These are phyloP conservation scores for Calonectria pteridis DNA, from an alignment of 2,329 filamentous ascomycete species.

Conservation along the genomic window DNA sequence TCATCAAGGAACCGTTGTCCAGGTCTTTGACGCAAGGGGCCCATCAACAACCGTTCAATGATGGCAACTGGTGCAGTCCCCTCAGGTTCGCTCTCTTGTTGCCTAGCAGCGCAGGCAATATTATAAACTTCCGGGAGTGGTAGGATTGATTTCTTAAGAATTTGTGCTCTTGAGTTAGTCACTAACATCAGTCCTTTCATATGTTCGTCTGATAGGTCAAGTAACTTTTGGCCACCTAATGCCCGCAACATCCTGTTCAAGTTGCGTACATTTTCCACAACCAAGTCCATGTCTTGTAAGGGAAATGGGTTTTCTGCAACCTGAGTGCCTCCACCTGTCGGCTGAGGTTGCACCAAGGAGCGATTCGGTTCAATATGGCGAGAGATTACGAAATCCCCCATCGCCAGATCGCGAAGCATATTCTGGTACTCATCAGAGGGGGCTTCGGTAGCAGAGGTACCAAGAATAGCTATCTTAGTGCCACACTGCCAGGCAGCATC, in stretches of 20 bases:
- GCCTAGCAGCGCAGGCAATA: conserved; percentile 50
- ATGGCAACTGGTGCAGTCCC: conserved; percentile 43
- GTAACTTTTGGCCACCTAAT: conserved; percentile 45
- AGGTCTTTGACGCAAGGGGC: conserved; percentile 47
- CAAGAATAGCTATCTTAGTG: conserved; percentile 80
- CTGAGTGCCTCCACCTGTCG: conserved; percentile 35
- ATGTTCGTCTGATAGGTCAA: conserved; percentile 41
- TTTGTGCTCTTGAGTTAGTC: conserved; percentile 42
- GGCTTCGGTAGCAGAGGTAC: conserved; percentile 75
- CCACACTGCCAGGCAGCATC: conserved; percentile 80
- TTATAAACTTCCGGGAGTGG: conserved; percentile 56
- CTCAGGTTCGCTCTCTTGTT: conserved; percentile 37
- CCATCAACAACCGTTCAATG: conserved; percentile 49
- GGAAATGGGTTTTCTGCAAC: conserved; percentile 37
- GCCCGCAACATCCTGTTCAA: conserved; percentile 60
- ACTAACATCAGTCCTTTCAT: conserved; percentile 45
- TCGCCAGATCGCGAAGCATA: conserved; percentile 55
- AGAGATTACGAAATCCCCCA: conserved; percentile 56
- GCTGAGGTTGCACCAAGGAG: conserved; percentile 43
- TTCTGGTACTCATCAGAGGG: conserved; percentile 58
- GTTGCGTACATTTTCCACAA: conserved; percentile 61
- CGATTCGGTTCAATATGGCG: conserved; percentile 48
- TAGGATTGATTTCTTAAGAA: conserved; percentile 52
- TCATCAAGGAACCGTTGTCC: conserved; percentile 49
- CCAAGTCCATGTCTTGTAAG: conserved; percentile 54